Evolutionary conservation across 257 asterid species (phyloP), one percentile per base, ranked within the genome.

Genomic region (Solanum pimpinellifolium): DNA sequence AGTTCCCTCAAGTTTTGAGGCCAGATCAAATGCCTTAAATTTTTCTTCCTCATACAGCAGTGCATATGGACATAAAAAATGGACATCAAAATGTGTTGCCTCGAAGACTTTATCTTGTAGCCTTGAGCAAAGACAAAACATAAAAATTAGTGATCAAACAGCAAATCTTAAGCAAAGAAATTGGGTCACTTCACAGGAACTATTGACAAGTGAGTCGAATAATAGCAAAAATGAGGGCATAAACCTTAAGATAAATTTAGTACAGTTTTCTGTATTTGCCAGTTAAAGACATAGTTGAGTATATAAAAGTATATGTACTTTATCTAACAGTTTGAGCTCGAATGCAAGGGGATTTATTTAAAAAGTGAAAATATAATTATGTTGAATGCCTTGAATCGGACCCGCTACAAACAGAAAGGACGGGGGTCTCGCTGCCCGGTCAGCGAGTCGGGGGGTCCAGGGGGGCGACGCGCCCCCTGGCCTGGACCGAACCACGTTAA

Each of bases 1-100:
- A 9, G 93, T 75, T 84, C 98, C 99, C 92, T 97, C 98, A 2
- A 97, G 96, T 89, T 96, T 94, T 5, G 99, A 96, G 33, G 99
- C 97, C 80, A 97, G 90, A 88, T 97, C 99, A 85, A 95, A 92
- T 13, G 98, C 98, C 89, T 97, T 97, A 60, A 91, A 91, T 87
- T 94, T 95, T 2, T 95, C 95, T 90, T 95, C 99, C 91, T 97
- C 99, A 85, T 88, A 93, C 88, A 90, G 88, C 4, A 97, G 89
- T 75, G 99, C 97, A 99, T 97, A 93, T 83, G 20, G 10, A 78
- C n/a, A 87, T 5, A 62, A 0, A 25, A 52, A 60, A 93, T 83
- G 20, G 10, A 78, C n/a, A 87, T 5, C 72, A 0, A 25, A 52
- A 60, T 59, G 35, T 5, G 5, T 33, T 33, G 69, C 41, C 69